Evolutionary conservation across 805 yeast species (phyloP).

Genomic region (Lipomyces mesembrius): DNA sequence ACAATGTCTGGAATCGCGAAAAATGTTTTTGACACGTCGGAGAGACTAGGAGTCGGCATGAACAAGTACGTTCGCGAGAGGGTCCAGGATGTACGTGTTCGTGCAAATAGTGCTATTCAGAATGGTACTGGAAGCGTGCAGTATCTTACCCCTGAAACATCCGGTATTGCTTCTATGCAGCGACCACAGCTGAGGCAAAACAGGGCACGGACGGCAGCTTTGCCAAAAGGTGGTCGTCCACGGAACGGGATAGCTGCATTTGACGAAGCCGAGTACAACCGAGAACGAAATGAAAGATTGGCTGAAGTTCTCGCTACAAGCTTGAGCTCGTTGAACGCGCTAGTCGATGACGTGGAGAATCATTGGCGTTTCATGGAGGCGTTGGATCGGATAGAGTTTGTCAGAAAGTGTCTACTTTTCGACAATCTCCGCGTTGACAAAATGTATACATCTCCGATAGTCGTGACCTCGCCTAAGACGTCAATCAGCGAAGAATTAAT

Average conservation of each 20-base stretch:
- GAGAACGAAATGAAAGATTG: slow-evolving; percentile 30
- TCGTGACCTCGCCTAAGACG: neutral
- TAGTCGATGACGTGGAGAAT: neutral
- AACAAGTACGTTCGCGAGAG: slow-evolving; percentile 31
- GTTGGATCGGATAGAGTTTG: slow-evolving; percentile 26
- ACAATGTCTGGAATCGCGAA: slow-evolving; percentile 29
- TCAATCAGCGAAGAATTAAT: neutral
- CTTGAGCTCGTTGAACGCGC: slow-evolving; percentile 9
- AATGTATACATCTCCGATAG: slow-evolving; percentile 18
- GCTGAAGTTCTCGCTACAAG: slow-evolving; percentile 23
- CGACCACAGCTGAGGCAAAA: neutral
- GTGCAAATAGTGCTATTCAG: slow-evolving; percentile 25
- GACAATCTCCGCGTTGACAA: slow-evolving; percentile 25
- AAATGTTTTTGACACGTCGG: slow-evolving; percentile 31
- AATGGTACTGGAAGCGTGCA: slow-evolving; percentile 18
- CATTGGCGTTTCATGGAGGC: slow-evolving; percentile 16
- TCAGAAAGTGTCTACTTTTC: slow-evolving; percentile 28
- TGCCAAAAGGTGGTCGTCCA: slow-evolving; percentile 5
- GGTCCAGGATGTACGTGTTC: slow-evolving; percentile 29
- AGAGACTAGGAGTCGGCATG: slow-evolving; percentile 32
- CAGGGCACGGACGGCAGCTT: neutral
- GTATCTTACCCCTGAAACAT: slow-evolving; percentile 22
- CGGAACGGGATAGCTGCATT: slow-evolving; percentile 13
- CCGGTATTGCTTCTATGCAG: slow-evolving; percentile 12
- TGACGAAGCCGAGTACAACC: slow-evolving; percentile 24